Evolutionary conservation across 768 basidiomycete species (phyloP), one percentile per base, ranked within the genome.

Genomic region (Podaxis sp.): DNA sequence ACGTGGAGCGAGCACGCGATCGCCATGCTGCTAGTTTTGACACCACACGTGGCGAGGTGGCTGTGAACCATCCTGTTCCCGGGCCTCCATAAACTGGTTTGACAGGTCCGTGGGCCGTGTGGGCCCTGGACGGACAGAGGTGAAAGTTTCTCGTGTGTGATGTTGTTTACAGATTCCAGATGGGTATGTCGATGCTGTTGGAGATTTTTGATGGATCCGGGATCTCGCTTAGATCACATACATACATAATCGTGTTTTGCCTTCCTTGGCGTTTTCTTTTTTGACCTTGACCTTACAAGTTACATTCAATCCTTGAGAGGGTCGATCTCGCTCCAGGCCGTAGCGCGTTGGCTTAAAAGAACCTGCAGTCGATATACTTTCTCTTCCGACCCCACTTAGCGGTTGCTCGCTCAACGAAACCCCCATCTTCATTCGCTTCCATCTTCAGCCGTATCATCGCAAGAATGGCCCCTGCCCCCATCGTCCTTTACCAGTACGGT

Each of bases 1-100:
- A 79, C 79, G 77, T 78, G 66, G 54, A 40, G 47, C 55, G 17
- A 61, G 59, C 67, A 69, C 67, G 80, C 74, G 65, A 64, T 56
- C 53, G 60, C 69, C 72, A 74, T 67, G 71, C 71, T 69, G 68
- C 64, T 57, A 47, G 49, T 38, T 61, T 61, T 61, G 60, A 55
- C 60, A 50, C 29, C n/a, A 71, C 74, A 74, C 74, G 72, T 76
- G 74, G 72, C 69, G 37, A n/a, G 12, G 74, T 73, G 73, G 72
- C 74, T 70, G 70, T 72, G 69, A 29, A 49, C 25, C 40, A 19
- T 64, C 74, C 72, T 74, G 78, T 80, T 74, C 70, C 75, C 78
- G 62, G 25, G 69, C 69, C 71, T 55, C 60, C 60, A 61, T 61
- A 61, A 61, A 55, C 60, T 49, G 60, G 74, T 78, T 79, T 68